Evolutionary conservation across 768 basidiomycete species (phyloP).

Genomic region (Termitomyces heimii): DNA sequence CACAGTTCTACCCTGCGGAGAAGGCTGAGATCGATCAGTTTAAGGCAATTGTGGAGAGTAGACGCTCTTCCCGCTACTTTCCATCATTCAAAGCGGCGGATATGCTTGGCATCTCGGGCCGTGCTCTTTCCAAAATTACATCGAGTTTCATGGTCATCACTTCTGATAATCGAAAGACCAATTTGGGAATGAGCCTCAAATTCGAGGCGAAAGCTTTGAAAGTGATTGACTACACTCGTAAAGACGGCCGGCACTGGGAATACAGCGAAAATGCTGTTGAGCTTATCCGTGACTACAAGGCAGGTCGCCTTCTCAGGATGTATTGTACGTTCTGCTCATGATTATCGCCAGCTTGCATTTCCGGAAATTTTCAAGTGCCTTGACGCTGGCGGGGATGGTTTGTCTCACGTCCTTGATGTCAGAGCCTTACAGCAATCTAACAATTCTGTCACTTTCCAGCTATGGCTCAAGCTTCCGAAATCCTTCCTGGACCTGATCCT

Average conservation of each 20-base stretch:
- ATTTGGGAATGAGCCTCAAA: constrained; percentile 91
- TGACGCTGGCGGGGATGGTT: constrained; percentile 70
- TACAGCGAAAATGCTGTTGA: constrained; percentile 84
- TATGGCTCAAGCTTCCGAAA: constrained; percentile 63
- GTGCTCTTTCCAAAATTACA: constrained; percentile 84
- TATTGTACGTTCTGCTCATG: not conserved
- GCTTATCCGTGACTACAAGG: constrained; percentile 82
- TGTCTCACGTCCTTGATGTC: constrained; percentile 14
- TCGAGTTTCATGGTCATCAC: constrained; percentile 90
- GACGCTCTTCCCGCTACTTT: constrained; percentile 52
- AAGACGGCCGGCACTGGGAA: constrained; percentile 85
- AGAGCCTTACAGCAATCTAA: not conserved
- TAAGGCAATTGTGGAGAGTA: constrained; percentile 56
- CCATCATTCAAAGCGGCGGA: constrained; percentile 78
- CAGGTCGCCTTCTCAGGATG: not conserved
- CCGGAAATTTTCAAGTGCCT: constrained; percentile 79
- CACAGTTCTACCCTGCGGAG: constrained; percentile 84
- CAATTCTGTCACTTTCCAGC: constrained; percentile 38
- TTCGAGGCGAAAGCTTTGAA: constrained; percentile 93
- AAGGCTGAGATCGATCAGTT: constrained; percentile 74
- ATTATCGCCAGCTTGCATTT: constrained; percentile 52
- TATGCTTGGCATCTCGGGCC: constrained; percentile 64
- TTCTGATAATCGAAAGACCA: constrained; percentile 72
- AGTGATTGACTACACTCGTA: constrained; percentile 87
- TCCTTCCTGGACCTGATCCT: constrained; percentile 49